These are phyloP conservation scores for Ustilago cynodontis DNA, from an alignment of 1,284 basidiomycete species.

Conservation along the genomic window DNA sequence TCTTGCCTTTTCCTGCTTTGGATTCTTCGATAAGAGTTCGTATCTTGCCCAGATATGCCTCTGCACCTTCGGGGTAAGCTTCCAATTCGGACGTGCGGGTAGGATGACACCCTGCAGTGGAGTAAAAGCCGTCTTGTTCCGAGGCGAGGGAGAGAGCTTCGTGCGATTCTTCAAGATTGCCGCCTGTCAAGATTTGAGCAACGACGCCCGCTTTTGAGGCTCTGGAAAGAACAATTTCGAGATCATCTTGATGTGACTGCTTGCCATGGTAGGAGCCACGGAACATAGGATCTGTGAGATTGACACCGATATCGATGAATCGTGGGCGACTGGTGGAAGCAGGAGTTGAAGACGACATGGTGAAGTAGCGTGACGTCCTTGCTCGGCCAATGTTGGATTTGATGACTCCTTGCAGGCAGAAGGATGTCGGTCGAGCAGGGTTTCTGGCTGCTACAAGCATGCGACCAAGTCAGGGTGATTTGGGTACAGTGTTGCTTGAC, in stretches of 20 bases:
- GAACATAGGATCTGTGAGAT: slow-evolving; percentile 72
- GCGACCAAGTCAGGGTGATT: neutral
- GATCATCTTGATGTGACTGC: slow-evolving; percentile 74
- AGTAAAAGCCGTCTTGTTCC: slow-evolving; percentile 76
- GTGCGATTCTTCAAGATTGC: slow-evolving; percentile 78
- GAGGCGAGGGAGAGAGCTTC: slow-evolving; percentile 77
- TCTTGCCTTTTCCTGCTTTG: slow-evolving; percentile 18
- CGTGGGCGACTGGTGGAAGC: slow-evolving; percentile 7
- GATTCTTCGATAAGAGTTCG: slow-evolving; percentile 22
- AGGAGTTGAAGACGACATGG: neutral
- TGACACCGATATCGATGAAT: slow-evolving; percentile 73
- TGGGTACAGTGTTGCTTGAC: neutral
- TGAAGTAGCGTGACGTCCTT: neutral
- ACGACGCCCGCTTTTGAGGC: slow-evolving; percentile 78
- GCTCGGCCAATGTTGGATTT: neutral
- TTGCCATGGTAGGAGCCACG: slow-evolving; percentile 72
- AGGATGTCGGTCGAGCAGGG: neutral
- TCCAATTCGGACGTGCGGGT: slow-evolving; percentile 85
- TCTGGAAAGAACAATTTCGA: slow-evolving; percentile 77
- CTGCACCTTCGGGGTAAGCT: slow-evolving; percentile 73
- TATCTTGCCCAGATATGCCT: slow-evolving; percentile 77
- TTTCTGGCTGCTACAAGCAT: neutral
- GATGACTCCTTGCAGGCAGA: neutral
- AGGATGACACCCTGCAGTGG: slow-evolving; percentile 87
- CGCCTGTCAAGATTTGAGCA: slow-evolving; percentile 85